Percentiles rank a stretch among this genome's conserved stretches.
These are phyloP conservation scores for Eleusine coracana DNA, from an alignment of 176 grass and related monocot species.

Conservation along the genomic window DNA sequence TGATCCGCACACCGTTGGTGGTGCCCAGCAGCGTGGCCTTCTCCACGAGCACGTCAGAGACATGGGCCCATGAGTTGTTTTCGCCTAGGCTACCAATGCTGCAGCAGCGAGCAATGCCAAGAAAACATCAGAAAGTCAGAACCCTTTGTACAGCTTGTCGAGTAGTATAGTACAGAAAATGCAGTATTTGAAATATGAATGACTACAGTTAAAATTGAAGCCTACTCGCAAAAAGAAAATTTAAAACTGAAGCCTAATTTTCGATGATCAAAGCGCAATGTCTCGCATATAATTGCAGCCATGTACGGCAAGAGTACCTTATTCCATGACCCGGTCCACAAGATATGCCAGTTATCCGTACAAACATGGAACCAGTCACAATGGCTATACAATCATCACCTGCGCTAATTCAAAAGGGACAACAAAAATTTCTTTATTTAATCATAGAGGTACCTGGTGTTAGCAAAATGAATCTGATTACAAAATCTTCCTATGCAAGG, in stretches of 20 bases:
- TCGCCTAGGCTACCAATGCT: constrained; percentile 87
- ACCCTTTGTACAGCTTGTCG: constrained; percentile 11
- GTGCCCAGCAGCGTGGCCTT: constrained; percentile 60
- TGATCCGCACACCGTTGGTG: constrained; percentile 86
- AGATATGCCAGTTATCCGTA: constrained; percentile 54
- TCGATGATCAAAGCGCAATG: background rate
- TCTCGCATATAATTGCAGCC: background rate
- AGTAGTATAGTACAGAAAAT: background rate
- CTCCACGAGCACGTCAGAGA: constrained; percentile 80
- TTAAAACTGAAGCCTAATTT: background rate
- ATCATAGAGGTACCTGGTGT: background rate
- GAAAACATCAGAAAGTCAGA: constrained; percentile 38
- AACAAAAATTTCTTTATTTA: background rate
- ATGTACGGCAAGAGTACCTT: constrained; percentile 35
- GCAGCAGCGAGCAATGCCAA: constrained; percentile 34
- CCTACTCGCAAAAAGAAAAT: no score
- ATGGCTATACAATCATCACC: constrained; percentile 95
- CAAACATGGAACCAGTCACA: constrained; percentile 56
- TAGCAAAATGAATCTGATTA: background rate
- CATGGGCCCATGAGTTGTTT: constrained; percentile 50
- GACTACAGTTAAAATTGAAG: background rate
- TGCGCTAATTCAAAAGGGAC: constrained; percentile 25
- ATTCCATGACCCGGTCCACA: constrained; percentile 87
- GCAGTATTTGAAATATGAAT: constrained; percentile 21
- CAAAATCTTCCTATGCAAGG: background rate